phyloP scores from a whole-genome alignment of 768 basidiomycete species.

The Trametes elegans region DNA sequence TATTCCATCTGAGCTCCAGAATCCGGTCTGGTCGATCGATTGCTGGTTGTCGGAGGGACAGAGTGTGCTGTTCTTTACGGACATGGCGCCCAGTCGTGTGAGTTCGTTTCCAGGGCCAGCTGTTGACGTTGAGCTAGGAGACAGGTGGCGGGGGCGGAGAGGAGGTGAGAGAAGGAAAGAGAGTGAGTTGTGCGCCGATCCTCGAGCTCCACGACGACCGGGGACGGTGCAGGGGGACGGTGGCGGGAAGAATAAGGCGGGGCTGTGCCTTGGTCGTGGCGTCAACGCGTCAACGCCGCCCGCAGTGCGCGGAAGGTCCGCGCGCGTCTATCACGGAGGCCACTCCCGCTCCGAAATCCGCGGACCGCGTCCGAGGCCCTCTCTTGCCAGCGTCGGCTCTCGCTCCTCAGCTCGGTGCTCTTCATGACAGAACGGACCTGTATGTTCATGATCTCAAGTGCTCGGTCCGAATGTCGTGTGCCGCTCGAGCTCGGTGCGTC shows the following conservation, averaged over 20 bases:
- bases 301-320: too few species aligned
- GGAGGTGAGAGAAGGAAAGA: neutral
- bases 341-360: too few species aligned
- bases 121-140: neutral
- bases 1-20: slow-evolving; percentile 54
- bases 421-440: too few species aligned
- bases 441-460: too few species aligned
- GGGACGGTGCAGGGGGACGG: neutral
- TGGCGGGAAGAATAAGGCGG: neutral
- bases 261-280: neutral
- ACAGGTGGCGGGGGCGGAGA: neutral
- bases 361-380: too few species aligned
- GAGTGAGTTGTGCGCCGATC: slow-evolving; percentile 16
- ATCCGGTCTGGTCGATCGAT: slow-evolving; percentile 54
- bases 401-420: too few species aligned
- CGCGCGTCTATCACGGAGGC: too few species aligned
- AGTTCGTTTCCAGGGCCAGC: slow-evolving; percentile 9
- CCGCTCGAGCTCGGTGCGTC: too few species aligned
- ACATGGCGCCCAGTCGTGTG: neutral
- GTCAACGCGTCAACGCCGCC: too few species aligned
- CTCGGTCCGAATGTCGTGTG: too few species aligned
- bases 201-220: slow-evolving; percentile 4
- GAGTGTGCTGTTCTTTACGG: slow-evolving; percentile 18
- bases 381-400: too few species aligned
- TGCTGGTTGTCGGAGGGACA: slow-evolving; percentile 54